phyloP scores from a whole-genome alignment of 2,329 filamentous ascomycete genomes.

The Aspergillus bombycis region DNA sequence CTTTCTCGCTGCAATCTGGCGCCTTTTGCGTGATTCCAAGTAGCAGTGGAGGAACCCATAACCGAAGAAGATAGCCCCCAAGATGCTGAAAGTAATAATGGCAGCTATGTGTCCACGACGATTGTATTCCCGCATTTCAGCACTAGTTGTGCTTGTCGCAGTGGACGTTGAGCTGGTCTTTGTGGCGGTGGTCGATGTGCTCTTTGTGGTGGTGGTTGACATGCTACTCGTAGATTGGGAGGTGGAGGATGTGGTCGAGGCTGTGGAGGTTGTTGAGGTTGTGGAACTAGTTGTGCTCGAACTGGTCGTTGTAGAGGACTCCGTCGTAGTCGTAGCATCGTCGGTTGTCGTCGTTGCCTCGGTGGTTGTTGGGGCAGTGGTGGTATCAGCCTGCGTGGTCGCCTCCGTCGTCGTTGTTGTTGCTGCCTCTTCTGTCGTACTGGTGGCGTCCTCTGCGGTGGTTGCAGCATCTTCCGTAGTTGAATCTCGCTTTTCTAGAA shows the following conservation, averaged over 20 bases:
- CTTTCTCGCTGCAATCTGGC: neutral
- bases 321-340: neutral
- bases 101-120: constrained; percentile 8
- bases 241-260: constrained; percentile 3
- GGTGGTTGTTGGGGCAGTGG: neutral
- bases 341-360: neutral
- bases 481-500: constrained; percentile 5
- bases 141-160: constrained; percentile 6
- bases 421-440: neutral
- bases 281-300: neutral
- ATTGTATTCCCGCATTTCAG: constrained; percentile 2
- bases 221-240: constrained; percentile 8
- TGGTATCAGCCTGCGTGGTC: neutral
- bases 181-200: constrained; percentile 6
- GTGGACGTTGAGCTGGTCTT: constrained; percentile 9
- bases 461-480: neutral
- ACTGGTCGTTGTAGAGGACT: neutral
- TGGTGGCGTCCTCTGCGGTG: neutral
- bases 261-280: neutral
- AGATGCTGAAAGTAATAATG: constrained; percentile 3
- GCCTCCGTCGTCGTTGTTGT: neutral
- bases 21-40: neutral
- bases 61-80: constrained; percentile 5
- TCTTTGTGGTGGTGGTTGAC: constrained; percentile 7
- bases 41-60: constrained; percentile 1